These are phyloP conservation scores for Penicillium sp. DNA, from an alignment of 2,329 filamentous ascomycete genomes.

Conservation along the genomic window DNA sequence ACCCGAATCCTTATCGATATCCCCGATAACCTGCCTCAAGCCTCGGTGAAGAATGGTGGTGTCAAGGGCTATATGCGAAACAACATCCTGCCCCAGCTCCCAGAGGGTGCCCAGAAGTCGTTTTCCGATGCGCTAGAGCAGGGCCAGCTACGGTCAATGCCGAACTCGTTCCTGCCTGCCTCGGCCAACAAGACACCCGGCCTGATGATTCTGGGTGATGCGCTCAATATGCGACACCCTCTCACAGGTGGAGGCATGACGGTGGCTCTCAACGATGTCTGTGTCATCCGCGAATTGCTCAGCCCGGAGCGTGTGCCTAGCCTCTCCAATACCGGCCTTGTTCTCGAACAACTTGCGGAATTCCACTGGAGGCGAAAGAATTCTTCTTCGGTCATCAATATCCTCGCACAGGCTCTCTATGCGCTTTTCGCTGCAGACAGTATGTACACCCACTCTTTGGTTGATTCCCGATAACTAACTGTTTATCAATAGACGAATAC, in stretches of 20 bases:
- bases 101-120: slow-evolving; percentile 67
- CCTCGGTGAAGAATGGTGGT: slow-evolving; percentile 72
- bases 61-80: slow-evolving; percentile 82
- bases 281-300: slow-evolving; percentile 73
- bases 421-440: slow-evolving; percentile 81
- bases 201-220: slow-evolving; percentile 83
- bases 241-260: slow-evolving; percentile 98
- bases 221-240: slow-evolving; percentile 99
- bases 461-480: slow-evolving; percentile 7
- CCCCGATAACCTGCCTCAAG: slow-evolving; percentile 72
- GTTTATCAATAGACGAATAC: slow-evolving; percentile 54
- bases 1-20: slow-evolving; percentile 89
- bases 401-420: slow-evolving; percentile 94
- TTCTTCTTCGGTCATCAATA: slow-evolving; percentile 87
- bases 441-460: slow-evolving; percentile 26
- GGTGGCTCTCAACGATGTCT: slow-evolving; percentile 89
- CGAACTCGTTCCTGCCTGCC: slow-evolving; percentile 89
- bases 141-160: slow-evolving; percentile 84
- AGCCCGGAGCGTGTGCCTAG: slow-evolving; percentile 66
- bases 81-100: slow-evolving; percentile 75
- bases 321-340: slow-evolving; percentile 65
- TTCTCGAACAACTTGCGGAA: slow-evolving; percentile 66
- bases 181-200: slow-evolving; percentile 69
- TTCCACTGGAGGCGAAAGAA: slow-evolving; percentile 90
- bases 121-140: slow-evolving; percentile 75